Percentiles rank a stretch among this genome's conserved stretches.
These are phyloP conservation scores for Athelia sp. DNA, from an alignment of 1,284 basidiomycete species.

Conservation along the genomic window DNA sequence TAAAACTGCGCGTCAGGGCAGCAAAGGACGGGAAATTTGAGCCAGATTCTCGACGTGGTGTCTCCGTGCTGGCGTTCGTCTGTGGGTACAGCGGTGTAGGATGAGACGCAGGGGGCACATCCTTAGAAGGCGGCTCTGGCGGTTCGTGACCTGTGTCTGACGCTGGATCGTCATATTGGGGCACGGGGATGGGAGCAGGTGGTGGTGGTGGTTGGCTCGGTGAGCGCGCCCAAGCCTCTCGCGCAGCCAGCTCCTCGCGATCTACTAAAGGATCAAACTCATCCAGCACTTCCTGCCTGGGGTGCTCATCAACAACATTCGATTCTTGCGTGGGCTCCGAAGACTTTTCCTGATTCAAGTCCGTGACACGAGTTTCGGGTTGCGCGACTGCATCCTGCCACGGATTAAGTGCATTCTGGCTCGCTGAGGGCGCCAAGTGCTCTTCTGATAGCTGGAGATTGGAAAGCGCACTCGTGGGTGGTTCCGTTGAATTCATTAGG, in stretches of 20 bases:
- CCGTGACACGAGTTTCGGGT: neutral
- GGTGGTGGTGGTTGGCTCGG: slow-evolving; percentile 56
- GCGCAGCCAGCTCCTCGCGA: slow-evolving; percentile 50
- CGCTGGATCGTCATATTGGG: neutral
- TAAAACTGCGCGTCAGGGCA: slow-evolving; percentile 58
- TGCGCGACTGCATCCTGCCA: neutral
- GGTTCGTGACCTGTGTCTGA: slow-evolving; percentile 16
- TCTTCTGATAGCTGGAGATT: too few relatives aligned
- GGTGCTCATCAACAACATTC: neutral
- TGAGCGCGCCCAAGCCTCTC: slow-evolving; percentile 54
- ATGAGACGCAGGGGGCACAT: slow-evolving; percentile 4
- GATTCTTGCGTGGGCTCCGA: neutral
- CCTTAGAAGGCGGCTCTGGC: slow-evolving; percentile 5
- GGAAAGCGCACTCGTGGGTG: too few relatives aligned
- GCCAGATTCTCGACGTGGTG: slow-evolving; percentile 21
- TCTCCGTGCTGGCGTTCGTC: slow-evolving; percentile 17
- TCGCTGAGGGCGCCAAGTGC: neutral
- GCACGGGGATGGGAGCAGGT: slow-evolving; percentile 1
- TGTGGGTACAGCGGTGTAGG: slow-evolving; percentile 8
- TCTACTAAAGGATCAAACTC: slow-evolving; percentile 66
- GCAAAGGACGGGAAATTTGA: slow-evolving; percentile 56
- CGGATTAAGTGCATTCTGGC: too few relatives aligned
- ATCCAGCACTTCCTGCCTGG: slow-evolving; percentile 36
- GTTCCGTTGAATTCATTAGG: too few relatives aligned
- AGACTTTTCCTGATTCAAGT: neutral